Evolutionary conservation across 2,329 filamentous ascomycete species (phyloP).

Genomic region (Colletotrichum tropicale): DNA sequence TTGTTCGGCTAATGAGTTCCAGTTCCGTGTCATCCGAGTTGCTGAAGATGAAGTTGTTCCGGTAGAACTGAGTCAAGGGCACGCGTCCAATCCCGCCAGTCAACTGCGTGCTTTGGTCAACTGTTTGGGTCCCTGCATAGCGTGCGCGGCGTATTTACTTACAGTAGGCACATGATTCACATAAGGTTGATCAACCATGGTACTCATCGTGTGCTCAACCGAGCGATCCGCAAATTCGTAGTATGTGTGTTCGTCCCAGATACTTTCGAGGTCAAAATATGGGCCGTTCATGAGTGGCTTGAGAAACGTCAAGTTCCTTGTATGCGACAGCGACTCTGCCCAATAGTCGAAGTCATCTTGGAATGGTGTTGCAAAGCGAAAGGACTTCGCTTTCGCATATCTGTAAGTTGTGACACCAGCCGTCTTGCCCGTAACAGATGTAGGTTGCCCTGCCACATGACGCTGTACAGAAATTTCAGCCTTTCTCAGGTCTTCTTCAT

Average conservation of each 20-base stretch:
- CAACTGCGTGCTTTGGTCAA: conserved; percentile 35
- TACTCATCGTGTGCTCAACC: conserved; percentile 76
- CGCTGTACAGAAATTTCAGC: not conserved
- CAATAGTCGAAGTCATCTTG: conserved; percentile 54
- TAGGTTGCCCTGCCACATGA: not conserved
- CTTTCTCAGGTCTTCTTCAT: not conserved
- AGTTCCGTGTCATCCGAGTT: conserved; percentile 71
- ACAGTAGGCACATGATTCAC: conserved; percentile 30
- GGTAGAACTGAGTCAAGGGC: conserved; percentile 70
- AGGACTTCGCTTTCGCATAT: conserved; percentile 26
- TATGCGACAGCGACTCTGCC: conserved; percentile 66
- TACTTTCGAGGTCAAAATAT: conserved; percentile 73
- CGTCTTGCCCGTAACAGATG: not conserved
- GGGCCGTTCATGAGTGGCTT: conserved; percentile 68
- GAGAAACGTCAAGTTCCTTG: conserved; percentile 67
- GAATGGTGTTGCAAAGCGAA: conserved; percentile 51
- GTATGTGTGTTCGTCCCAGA: conserved; percentile 80
- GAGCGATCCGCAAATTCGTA: conserved; percentile 74
- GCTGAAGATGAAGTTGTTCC: conserved; percentile 48
- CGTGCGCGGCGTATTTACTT: not conserved
- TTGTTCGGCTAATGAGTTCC: conserved; percentile 72
- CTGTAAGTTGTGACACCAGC: not conserved
- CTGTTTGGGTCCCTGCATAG: not conserved
- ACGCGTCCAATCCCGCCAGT: conserved; percentile 73
- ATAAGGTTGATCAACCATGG: conserved; percentile 63